Evolutionary conservation across 106 monocot species (phyloP).

Genomic region (Acorus gramineus): DNA sequence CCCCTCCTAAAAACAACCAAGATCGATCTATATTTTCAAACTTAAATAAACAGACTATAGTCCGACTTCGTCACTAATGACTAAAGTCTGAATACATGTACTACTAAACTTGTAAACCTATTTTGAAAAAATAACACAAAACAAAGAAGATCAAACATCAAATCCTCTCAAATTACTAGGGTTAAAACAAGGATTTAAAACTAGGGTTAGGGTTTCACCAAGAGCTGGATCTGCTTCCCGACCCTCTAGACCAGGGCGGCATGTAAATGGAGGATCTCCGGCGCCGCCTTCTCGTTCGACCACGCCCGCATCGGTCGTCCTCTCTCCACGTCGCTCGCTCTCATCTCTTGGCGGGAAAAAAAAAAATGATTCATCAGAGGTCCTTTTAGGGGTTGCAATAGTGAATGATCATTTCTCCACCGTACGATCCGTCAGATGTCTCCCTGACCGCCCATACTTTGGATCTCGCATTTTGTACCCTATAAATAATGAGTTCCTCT

Average conservation of each 20-base stretch:
- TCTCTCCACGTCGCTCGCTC: constrained; percentile 53
- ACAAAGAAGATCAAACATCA: background rate
- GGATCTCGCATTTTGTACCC: too few relatives aligned
- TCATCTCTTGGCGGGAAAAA: too few relatives aligned
- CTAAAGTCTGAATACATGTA: background rate
- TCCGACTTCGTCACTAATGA: background rate
- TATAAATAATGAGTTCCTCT: too few relatives aligned
- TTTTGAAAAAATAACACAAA: background rate
- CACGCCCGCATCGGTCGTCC: background rate
- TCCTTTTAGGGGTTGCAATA: too few relatives aligned
- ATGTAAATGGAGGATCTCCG: background rate
- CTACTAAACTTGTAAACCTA: background rate
- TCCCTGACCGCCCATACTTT: too few relatives aligned
- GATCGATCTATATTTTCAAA: background rate
- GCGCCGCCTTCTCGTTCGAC: constrained; percentile 1
- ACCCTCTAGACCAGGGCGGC: background rate
- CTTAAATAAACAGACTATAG: background rate
- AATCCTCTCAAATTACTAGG: background rate
- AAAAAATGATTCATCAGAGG: too few relatives aligned
- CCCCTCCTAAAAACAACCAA: background rate
- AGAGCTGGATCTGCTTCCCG: background rate
- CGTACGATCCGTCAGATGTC: too few relatives aligned
- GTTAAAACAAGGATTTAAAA: background rate
- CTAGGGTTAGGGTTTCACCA: constrained; percentile 2
- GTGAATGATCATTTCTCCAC: too few relatives aligned